Base-by-base conservation (phyloP, 176 grass and related monocot species). In the Musa troglodytarum region DNA sequence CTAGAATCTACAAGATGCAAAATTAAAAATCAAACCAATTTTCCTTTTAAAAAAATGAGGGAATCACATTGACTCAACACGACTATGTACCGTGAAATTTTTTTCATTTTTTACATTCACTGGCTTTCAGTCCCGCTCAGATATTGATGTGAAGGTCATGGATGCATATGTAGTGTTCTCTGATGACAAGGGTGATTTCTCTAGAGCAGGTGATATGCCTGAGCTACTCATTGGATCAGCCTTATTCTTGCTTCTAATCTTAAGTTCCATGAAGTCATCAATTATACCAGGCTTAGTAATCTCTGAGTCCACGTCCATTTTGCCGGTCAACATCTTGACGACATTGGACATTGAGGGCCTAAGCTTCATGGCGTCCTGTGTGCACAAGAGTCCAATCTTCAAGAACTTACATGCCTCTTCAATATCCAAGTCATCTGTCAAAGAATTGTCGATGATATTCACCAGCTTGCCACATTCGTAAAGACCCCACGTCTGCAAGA, bases 401-500 rank as follows among this genome's bases (percentile, higher is more conserved):
- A 97, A 91, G 84, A 97, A 89, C 50, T 74, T 82, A 21, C 79
- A 88, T 21, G 90, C 90, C 77, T 91, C 88, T 73, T 93, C 71
- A 1, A 87, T 1, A 14, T 93, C 63, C 75, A 97, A 71, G 75
- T 87, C 94, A 34, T 89, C 66, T 55, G 79, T 85, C 63, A 91
- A 17, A 82, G 88, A 87, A 65, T 74, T 59, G 83, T 93, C 94
- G 75, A 97, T 73, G 54, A 97, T 87, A n/a, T 74, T 83, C 77
- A 81, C 75, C 59, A 97, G 59, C 23, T 91, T 78, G 55, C 80
- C 84, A 74, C 74, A 81, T 69, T 93, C 94, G 73, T 91, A 84
- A 53, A 81, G 55, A 50, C 51, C 15, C 94, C 94, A 93, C 68
- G 90, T 77, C 94, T 97, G 84, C 81, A 91, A 76, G 77, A 83